These are phyloP conservation scores for Phytophthora litchii DNA, from an alignment of 352 stramenopile genomes.

Conservation along the genomic window DNA sequence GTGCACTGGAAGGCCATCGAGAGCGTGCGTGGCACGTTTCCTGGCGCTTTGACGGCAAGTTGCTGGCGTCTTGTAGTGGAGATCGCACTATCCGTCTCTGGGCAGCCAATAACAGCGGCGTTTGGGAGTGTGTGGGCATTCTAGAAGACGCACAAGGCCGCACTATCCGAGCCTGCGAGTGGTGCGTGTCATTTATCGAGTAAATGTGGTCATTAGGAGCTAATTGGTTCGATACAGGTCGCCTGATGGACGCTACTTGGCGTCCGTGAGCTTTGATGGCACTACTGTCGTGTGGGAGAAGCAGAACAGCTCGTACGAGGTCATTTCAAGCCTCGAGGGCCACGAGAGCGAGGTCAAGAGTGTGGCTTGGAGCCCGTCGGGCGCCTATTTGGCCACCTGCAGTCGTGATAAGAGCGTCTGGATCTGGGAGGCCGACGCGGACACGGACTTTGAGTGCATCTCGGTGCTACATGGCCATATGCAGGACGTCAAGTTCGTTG, in stretches of 20 bases:
- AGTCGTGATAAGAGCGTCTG: conserved; percentile 99
- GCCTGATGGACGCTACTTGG: conserved; percentile 84
- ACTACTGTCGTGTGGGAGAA: conserved; percentile 96
- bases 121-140: conserved; percentile 91
- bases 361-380: conserved; percentile 94
- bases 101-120: conserved; percentile 38
- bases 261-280: conserved; percentile 96
- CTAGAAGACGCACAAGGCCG: conserved; percentile 94
- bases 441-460: conserved; percentile 97
- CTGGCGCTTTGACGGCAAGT: conserved; percentile 84
- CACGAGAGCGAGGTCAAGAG: conserved; percentile 99
- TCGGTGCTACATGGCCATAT: conserved; percentile 96
- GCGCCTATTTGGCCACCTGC: conserved; percentile 95
- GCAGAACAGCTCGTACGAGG: conserved; percentile 89
- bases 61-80: conserved; percentile 91
- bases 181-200: conserved; percentile 49
- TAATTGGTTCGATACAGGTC: conserved; percentile 46
- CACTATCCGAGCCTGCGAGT: conserved; percentile 95
- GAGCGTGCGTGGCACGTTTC: conserved; percentile 93
- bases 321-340: conserved; percentile 96
- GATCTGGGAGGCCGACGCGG: conserved; percentile 96
- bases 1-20: conserved; percentile 81
- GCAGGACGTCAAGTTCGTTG: conserved; percentile 97
- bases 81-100: conserved; percentile 91
- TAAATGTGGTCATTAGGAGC: neutral